A percentile compares a stretch with the other conserved stretches of the same genome.
phyloP scores from a whole-genome alignment of 2,329 filamentous ascomycete species.

The Pyricularia sp. region DNA sequence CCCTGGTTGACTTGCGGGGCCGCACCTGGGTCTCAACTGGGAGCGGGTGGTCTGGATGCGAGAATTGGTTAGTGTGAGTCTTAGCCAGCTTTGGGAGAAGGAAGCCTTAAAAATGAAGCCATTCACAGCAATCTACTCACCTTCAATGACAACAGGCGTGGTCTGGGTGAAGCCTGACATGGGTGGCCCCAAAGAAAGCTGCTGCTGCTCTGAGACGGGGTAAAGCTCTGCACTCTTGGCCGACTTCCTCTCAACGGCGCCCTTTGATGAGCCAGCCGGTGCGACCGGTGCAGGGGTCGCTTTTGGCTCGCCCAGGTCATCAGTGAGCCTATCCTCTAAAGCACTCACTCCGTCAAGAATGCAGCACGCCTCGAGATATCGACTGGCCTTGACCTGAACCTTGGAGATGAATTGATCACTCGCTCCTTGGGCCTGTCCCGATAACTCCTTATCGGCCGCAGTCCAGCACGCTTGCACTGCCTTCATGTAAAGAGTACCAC shows the following conservation, averaged over 20 bases:
- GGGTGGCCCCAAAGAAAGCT: not conserved
- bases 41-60: not conserved
- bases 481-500: slow-evolving; percentile 62
- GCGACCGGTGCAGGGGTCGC: not conserved
- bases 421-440: slow-evolving; percentile 22
- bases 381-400: slow-evolving; percentile 41
- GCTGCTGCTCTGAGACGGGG: not conserved
- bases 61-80: not conserved
- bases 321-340: slow-evolving; percentile 38
- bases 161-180: slow-evolving; percentile 2
- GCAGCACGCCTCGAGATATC: slow-evolving; percentile 48
- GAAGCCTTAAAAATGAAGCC: not conserved
- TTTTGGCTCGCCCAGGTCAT: slow-evolving; percentile 26
- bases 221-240: not conserved
- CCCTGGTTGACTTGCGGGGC: slow-evolving; percentile 7
- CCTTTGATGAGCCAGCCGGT: slow-evolving; percentile 11
- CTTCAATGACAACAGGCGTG: slow-evolving; percentile 4
- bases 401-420: slow-evolving; percentile 38
- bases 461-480: slow-evolving; percentile 60
- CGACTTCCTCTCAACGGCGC: not conserved
- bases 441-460: slow-evolving; percentile 51
- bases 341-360: slow-evolving; percentile 46
- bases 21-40: not conserved
- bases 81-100: not conserved
- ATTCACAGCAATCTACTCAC: not conserved